phyloP scores from a whole-genome alignment of 1,139 yeast genomes.

The Lodderomyces theae region DNA sequence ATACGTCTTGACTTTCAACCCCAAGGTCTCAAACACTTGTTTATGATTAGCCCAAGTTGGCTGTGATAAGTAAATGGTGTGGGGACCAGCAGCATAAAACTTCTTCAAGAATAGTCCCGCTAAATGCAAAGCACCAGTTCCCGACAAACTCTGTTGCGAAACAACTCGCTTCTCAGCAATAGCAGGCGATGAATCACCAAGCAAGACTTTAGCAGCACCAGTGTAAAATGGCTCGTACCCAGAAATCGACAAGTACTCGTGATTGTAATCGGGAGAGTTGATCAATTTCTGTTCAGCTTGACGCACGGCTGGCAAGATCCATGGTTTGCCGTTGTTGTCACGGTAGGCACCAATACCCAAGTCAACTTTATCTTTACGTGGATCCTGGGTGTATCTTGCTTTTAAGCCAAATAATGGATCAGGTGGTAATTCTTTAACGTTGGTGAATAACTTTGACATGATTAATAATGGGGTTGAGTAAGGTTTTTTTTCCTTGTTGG shows the following conservation, averaged over 20 bases:
- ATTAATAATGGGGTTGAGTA: background rate
- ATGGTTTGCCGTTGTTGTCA: constrained; percentile 89
- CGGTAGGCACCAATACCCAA: constrained; percentile 96
- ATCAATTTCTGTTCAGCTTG: constrained; percentile 61
- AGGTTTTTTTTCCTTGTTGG: background rate
- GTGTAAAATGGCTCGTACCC: constrained; percentile 70
- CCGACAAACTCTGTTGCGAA: constrained; percentile 84
- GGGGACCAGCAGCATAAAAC: constrained; percentile 39
- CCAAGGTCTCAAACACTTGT: constrained; percentile 71
- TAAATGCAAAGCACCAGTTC: constrained; percentile 93
- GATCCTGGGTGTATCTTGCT: constrained; percentile 67
- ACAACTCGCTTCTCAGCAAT: constrained; percentile 55
- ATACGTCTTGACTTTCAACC: constrained; percentile 61
- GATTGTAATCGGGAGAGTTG: constrained; percentile 64
- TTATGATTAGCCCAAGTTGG: constrained; percentile 98
- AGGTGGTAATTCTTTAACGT: constrained; percentile 62
- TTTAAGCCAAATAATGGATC: constrained; percentile 84
- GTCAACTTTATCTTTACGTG: constrained; percentile 71
- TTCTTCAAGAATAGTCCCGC: constrained; percentile 72
- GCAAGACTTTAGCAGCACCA: constrained; percentile 75
- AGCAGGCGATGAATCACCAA: constrained; percentile 65
- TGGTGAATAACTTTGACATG: constrained; percentile 42
- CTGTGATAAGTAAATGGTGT: constrained; percentile 68
- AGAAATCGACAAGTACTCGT: constrained; percentile 84
- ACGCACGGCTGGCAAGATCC: constrained; percentile 85